These are phyloP conservation scores for Diaporthe sp. DNA, from an alignment of 2,329 filamentous ascomycete species.

Conservation along the genomic window DNA sequence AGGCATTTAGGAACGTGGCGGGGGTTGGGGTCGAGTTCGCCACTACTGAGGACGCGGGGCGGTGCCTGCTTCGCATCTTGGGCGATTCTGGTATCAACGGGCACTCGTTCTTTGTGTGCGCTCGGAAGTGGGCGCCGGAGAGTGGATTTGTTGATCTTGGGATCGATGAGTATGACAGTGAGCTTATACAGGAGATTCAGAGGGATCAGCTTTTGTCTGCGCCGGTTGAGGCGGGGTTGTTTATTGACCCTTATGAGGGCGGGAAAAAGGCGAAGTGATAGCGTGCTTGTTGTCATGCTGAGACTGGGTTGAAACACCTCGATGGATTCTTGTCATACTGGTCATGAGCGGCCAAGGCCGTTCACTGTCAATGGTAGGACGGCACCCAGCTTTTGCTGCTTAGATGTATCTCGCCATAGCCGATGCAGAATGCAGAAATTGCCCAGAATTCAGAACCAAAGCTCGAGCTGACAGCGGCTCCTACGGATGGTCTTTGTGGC, in stretches of 20 bases:
- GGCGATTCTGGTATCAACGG: constrained; percentile 48
- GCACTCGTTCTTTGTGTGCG: constrained; percentile 47
- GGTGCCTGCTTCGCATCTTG: constrained; percentile 47
- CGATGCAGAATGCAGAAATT: no score
- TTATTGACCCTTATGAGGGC: constrained; percentile 32
- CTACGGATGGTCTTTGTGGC: no score
- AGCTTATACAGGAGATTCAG: constrained; percentile 48
- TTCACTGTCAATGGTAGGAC: background rate
- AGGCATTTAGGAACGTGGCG: constrained; percentile 41
- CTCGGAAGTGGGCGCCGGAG: constrained; percentile 1
- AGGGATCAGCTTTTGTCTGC: constrained; percentile 47
- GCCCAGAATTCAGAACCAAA: no score
- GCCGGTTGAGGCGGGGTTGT: constrained; percentile 46
- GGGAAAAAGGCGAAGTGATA: background rate
- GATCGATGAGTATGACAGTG: constrained; percentile 51
- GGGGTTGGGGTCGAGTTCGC: constrained; percentile 49
- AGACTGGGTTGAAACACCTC: background rate
- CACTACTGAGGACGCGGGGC: constrained; percentile 45
- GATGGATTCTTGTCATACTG: background rate
- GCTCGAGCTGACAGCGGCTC: no score
- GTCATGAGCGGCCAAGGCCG: background rate
- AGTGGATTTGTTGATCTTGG: background rate
- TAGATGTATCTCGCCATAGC: no score
- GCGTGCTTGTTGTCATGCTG: background rate
- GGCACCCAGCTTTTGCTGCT: no score